A percentile compares a stretch with the other conserved stretches of the same genome.
phyloP scores from a whole-genome alignment of 2,329 filamentous ascomycete species.

The Bipolaris victoriae region DNA sequence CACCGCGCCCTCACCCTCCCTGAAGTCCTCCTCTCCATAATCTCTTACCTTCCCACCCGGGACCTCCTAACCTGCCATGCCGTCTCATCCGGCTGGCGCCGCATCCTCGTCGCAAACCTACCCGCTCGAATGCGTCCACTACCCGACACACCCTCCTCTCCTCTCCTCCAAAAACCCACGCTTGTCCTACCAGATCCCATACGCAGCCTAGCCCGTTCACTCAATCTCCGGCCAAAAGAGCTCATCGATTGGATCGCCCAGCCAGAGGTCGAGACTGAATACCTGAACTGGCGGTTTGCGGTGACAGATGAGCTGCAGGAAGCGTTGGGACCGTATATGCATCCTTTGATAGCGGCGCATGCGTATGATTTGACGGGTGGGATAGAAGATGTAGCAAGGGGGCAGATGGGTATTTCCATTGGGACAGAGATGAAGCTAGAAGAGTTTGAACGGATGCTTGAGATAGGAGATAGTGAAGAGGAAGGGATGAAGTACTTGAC shows the following conservation, averaged over 20 bases:
- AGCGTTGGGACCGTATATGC: slow-evolving; percentile 11
- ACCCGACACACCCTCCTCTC: slow-evolving; percentile 1
- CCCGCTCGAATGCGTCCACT: slow-evolving; percentile 15
- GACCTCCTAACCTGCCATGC: slow-evolving; percentile 5
- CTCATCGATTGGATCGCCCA: not conserved
- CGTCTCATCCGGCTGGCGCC: slow-evolving; percentile 14
- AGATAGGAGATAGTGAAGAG: not conserved
- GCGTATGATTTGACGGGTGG: slow-evolving; percentile 3
- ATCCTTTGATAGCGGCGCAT: slow-evolving; percentile 8
- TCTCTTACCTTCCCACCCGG: slow-evolving; percentile 12
- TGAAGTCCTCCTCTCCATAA: slow-evolving; percentile 21
- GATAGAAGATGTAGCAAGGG: slow-evolving; percentile 4
- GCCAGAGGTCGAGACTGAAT: slow-evolving; percentile 5
- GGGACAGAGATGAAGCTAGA: not conserved
- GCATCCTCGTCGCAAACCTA: slow-evolving; percentile 13
- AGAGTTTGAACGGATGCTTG: not conserved
- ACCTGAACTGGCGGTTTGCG: slow-evolving; percentile 20
- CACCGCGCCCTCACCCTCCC: slow-evolving; percentile 22
- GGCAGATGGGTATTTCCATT: slow-evolving; percentile 6
- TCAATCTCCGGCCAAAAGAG: not conserved
- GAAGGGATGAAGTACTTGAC: not conserved
- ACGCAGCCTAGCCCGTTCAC: not conserved
- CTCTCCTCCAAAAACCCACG: not conserved
- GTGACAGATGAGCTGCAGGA: slow-evolving; percentile 11
- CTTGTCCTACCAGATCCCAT: not conserved